Evolutionary conservation across 2,329 filamentous ascomycete genomes (phyloP).

Genomic region (Verticillium isaacii): DNA sequence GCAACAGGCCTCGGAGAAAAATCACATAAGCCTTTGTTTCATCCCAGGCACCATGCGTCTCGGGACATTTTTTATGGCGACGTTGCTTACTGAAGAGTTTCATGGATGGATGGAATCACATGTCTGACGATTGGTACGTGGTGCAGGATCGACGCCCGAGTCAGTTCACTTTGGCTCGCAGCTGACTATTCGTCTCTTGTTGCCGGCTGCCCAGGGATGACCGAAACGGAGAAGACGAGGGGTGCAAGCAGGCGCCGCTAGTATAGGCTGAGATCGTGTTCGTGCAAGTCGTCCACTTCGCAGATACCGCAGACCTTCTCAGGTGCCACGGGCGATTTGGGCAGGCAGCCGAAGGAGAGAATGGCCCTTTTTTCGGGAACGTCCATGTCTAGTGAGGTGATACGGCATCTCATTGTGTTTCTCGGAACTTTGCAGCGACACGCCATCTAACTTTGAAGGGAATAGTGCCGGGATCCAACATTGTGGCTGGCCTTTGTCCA

Average conservation of each 20-base stretch:
- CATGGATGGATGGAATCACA: too few species aligned
- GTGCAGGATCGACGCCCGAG: too few species aligned
- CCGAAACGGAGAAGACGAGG: too few species aligned
- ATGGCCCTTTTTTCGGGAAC: background rate
- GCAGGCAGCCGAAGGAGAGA: background rate
- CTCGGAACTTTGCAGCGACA: background rate
- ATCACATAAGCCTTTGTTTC: background rate
- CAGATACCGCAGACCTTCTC: background rate
- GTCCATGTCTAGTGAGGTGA: background rate
- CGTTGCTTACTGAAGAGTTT: background rate
- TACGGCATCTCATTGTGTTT: background rate
- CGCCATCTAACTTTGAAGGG: background rate
- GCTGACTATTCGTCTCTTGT: too few species aligned
- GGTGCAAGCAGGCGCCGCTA: background rate
- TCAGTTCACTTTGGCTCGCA: too few species aligned
- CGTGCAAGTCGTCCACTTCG: background rate
- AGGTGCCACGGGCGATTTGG: background rate
- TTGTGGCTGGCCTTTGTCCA: background rate
- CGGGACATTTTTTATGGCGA: background rate
- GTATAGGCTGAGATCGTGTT: background rate
- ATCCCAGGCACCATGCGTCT: background rate
- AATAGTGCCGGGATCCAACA: background rate
- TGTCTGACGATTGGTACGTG: too few species aligned
- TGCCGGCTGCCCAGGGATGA: too few species aligned
- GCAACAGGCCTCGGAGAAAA: background rate